Percentiles rank a stretch among this genome's conserved stretches.
Evolutionary conservation across 495 filamentous ascomycete genomes (phyloP).

Genomic region (Trichoderma orchidacearum): DNA sequence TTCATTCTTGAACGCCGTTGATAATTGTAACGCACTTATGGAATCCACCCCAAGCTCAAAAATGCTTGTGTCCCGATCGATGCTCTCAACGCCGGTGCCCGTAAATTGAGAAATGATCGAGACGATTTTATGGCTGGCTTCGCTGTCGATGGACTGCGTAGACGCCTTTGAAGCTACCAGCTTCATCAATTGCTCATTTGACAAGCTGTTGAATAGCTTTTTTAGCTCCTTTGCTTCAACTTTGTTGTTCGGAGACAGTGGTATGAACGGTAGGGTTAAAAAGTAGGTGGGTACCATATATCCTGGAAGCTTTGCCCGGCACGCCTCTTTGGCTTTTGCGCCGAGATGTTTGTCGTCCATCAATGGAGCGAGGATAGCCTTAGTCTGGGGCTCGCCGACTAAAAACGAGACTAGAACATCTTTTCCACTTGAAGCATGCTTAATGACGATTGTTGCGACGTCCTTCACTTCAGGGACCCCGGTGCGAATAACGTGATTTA

Average conservation of each 20-base stretch:
- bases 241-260: constrained; percentile 64
- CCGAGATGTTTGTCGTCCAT: constrained; percentile 11
- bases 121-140: constrained; percentile 25
- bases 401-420: constrained; percentile 61
- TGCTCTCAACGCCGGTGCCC: constrained; percentile 20
- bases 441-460: constrained; percentile 52
- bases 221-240: constrained; percentile 50
- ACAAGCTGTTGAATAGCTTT: constrained; percentile 41
- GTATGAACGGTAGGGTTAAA: constrained; percentile 46
- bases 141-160: neutral
- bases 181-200: constrained; percentile 36
- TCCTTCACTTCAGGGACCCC: constrained; percentile 32
- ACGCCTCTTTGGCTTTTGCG: constrained; percentile 31
- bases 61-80: constrained; percentile 46
- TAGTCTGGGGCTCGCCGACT: constrained; percentile 11
- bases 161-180: neutral
- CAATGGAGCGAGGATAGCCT: constrained; percentile 12
- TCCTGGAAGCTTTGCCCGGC: constrained; percentile 43
- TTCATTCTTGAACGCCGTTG: constrained; percentile 31
- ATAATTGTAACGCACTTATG: constrained; percentile 58
- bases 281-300: constrained; percentile 75
- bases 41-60: constrained; percentile 78
- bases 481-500: constrained; percentile 48
- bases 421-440: constrained; percentile 45
- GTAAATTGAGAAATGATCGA: constrained; percentile 37